Conservation (phyloP, 345 rosid species). For the Euphorbia pulcherrima region DNA sequence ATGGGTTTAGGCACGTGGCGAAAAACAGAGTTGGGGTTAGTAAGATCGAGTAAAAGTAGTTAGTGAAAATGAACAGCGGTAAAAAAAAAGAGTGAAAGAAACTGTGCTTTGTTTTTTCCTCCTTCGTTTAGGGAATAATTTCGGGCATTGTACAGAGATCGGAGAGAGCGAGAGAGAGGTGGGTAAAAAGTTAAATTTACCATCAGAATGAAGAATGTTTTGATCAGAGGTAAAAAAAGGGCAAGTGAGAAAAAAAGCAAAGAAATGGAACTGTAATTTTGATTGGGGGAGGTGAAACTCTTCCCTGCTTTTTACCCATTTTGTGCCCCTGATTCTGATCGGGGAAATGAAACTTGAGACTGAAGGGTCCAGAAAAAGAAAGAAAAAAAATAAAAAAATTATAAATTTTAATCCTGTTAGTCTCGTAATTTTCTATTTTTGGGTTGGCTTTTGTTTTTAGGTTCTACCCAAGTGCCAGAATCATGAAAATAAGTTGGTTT, state of each 20-base stretch:
- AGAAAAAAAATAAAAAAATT: not conserved
- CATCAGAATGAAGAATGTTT: constrained; percentile 8
- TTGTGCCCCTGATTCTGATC: constrained; percentile 15
- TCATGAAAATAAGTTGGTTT: not conserved
- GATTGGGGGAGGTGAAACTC: not conserved
- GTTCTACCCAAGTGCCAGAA: not conserved
- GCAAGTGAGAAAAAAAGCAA: no score
- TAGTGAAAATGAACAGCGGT: constrained; percentile 2
- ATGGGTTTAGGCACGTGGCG: constrained; percentile 57
- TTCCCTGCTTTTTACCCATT: constrained; percentile 2
- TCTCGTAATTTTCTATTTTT: not conserved
- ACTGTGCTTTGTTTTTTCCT: constrained; percentile 26
- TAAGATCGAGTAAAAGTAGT: constrained; percentile 41
- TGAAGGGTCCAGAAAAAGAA: not conserved
- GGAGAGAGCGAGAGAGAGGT: constrained; percentile 17
- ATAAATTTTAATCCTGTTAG: constrained; percentile 11
- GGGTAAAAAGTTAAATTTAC: constrained; percentile 6
- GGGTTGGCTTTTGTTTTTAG: not conserved
- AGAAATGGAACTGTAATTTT: not conserved
- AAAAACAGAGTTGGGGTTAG: constrained; percentile 53
- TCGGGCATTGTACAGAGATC: constrained; percentile 53
- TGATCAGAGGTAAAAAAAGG: not conserved
- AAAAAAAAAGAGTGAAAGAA: constrained; percentile 1
- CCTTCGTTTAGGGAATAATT: constrained; percentile 45
- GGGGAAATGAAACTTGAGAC: constrained; percentile 1